A percentile compares a stretch with the other conserved stretches of the same genome.
These are phyloP conservation scores for Pyrus bretschneideri DNA, from an alignment of 306 rosid species.

Conservation along the genomic window DNA sequence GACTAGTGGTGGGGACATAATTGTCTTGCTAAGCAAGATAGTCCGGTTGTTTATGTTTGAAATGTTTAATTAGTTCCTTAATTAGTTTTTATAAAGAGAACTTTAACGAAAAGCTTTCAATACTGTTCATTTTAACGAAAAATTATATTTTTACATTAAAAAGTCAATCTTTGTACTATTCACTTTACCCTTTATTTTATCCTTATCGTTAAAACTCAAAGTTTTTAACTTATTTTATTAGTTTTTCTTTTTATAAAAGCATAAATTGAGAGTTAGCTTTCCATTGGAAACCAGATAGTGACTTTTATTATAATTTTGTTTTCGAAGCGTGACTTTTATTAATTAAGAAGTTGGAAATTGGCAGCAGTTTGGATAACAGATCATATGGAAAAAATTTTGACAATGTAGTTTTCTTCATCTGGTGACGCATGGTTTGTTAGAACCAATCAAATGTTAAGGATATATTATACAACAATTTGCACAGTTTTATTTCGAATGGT, in stretches of 20 bases:
- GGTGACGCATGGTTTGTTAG: neutral
- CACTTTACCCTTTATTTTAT: too few species aligned
- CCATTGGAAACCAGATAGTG: neutral
- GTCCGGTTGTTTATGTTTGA: slow-evolving; percentile 18
- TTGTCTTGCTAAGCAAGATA: slow-evolving; percentile 20
- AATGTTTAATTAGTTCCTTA: neutral
- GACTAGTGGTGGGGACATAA: neutral
- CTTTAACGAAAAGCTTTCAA: too few species aligned
- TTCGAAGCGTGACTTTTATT: neutral
- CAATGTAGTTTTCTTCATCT: slow-evolving; percentile 16
- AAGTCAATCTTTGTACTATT: too few species aligned
- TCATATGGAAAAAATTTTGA: slow-evolving; percentile 20
- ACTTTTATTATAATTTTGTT: neutral
- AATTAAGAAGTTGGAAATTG: slow-evolving; percentile 17
- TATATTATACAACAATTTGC: too few species aligned
- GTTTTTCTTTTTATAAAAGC: neutral
- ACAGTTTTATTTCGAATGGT: too few species aligned
- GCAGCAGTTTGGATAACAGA: slow-evolving; percentile 7
- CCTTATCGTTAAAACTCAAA: too few species aligned
- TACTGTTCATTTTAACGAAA: too few species aligned
- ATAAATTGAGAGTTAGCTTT: neutral
- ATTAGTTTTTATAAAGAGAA: neutral
- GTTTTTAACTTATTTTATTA: too few species aligned
- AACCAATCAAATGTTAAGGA: too few species aligned
- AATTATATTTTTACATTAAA: too few species aligned